These are phyloP conservation scores for Pterocarpus santalinus DNA, from an alignment of 306 rosid genomes.

Conservation along the genomic window DNA sequence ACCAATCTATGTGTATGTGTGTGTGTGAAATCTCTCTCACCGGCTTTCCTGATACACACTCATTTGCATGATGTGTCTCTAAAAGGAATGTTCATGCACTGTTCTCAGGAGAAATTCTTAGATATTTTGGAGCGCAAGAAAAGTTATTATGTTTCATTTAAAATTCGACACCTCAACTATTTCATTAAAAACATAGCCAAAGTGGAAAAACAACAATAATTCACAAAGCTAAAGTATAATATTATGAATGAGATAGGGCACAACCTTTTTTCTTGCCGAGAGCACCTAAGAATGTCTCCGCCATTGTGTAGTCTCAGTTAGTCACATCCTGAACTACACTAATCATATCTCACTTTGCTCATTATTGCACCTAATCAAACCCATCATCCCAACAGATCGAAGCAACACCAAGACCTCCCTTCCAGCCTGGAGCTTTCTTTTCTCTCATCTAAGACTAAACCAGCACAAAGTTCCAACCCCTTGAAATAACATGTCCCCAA, in stretches of 20 bases:
- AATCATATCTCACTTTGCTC: slow-evolving; percentile 22
- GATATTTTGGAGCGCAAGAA: too few relatives aligned
- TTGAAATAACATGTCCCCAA: slow-evolving; percentile 56
- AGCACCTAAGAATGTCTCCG: too few relatives aligned
- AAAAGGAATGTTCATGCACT: slow-evolving; percentile 59
- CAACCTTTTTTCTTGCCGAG: too few relatives aligned
- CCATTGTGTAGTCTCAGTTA: slow-evolving; percentile 58
- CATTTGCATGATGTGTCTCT: slow-evolving; percentile 38
- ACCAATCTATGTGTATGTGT: neutral
- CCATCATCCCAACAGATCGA: slow-evolving; percentile 29
- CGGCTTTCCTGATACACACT: neutral
- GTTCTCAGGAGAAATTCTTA: slow-evolving; percentile 4
- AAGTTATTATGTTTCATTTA: too few relatives aligned
- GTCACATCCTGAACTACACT: slow-evolving; percentile 65
- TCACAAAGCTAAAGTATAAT: too few relatives aligned
- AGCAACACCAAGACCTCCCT: slow-evolving; percentile 2
- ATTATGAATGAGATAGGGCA: too few relatives aligned
- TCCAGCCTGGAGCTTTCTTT: slow-evolving; percentile 49
- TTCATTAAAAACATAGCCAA: too few relatives aligned
- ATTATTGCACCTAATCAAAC: slow-evolving; percentile 43
- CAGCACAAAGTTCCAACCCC: slow-evolving; percentile 55
- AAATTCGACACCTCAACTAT: too few relatives aligned
- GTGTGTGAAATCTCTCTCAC: neutral
- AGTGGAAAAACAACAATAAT: too few relatives aligned
- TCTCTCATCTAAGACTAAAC: slow-evolving; percentile 24